A percentile compares a stretch with the other conserved stretches of the same genome.
Evolutionary conservation across 495 filamentous ascomycete genomes (phyloP).

Genomic region (Cercophora newfieldiana): DNA sequence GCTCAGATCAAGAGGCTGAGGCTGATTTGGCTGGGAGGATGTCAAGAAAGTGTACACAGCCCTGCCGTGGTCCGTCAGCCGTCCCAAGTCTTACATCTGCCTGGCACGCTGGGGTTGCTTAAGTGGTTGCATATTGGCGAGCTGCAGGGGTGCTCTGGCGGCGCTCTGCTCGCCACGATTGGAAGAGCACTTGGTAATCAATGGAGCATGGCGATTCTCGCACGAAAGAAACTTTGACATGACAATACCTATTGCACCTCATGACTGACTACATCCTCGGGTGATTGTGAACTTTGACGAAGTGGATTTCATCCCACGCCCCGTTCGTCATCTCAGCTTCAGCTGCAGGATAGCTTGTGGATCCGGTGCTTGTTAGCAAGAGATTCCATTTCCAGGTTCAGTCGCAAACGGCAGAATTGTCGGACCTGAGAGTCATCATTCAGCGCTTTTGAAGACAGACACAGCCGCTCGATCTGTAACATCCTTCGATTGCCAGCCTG

Average conservation of each 20-base stretch:
- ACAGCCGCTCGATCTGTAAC: neutral
- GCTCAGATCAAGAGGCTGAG: conserved; percentile 5
- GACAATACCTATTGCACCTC: neutral
- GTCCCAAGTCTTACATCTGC: neutral
- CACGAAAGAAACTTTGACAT: neutral
- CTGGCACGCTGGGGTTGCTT: neutral
- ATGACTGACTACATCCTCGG: too few species aligned
- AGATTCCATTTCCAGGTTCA: neutral
- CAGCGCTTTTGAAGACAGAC: too few species aligned
- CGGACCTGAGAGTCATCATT: too few species aligned
- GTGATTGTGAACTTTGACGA: neutral
- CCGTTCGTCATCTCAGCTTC: neutral
- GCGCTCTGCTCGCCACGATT: neutral
- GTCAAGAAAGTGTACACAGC: conserved; percentile 7
- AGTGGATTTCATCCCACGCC: neutral
- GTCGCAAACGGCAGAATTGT: too few species aligned
- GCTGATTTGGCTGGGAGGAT: conserved; percentile 4
- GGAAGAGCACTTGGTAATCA: neutral
- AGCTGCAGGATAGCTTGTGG: neutral
- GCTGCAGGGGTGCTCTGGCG: conserved; percentile 5
- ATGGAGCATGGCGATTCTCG: too few species aligned
- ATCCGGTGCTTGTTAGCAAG: neutral
- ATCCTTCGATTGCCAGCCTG: neutral
- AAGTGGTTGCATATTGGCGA: conserved; percentile 8
- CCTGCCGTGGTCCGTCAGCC: neutral